Evolutionary conservation across 2,329 filamentous ascomycete species (phyloP).

Genomic region (Fusarium xylarioides): DNA sequence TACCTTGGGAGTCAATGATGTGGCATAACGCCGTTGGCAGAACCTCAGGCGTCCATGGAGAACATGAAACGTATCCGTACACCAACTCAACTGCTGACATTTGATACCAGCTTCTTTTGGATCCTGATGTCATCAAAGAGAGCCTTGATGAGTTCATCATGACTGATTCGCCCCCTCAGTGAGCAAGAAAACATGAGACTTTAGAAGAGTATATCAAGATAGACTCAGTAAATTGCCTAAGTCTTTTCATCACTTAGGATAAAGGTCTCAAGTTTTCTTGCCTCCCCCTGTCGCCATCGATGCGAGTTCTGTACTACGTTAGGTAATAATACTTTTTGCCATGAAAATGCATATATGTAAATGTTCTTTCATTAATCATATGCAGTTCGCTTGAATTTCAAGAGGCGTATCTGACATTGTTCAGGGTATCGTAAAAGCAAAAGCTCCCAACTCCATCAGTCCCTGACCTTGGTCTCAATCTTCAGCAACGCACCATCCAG

Average conservation of each 20-base stretch:
- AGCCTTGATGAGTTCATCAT: neutral
- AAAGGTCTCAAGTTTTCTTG: too few relatives aligned
- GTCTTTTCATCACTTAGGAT: too few relatives aligned
- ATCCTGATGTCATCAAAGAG: neutral
- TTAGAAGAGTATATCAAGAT: too few relatives aligned
- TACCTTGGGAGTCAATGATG: slow-evolving; percentile 32
- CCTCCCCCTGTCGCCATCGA: neutral
- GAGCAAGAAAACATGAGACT: too few relatives aligned
- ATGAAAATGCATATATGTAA: neutral
- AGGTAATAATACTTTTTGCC: neutral
- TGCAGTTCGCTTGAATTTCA: neutral
- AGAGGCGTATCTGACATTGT: neutral
- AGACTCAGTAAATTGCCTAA: too few relatives aligned
- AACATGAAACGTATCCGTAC: slow-evolving; percentile 10
- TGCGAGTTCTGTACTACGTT: neutral
- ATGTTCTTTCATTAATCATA: neutral
- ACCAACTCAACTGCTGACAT: neutral
- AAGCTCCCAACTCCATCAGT: slow-evolving; percentile 16
- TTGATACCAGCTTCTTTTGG: slow-evolving; percentile 1
- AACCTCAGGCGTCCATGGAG: slow-evolving; percentile 1
- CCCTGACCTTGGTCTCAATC: neutral
- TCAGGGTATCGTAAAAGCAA: slow-evolving; percentile 34
- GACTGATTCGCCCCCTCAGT: neutral
- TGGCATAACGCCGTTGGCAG: slow-evolving; percentile 38
- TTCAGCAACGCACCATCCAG: slow-evolving; percentile 40